Percentiles rank a stretch among this genome's conserved stretches.
Evolutionary conservation across 2,329 filamentous ascomycete species (phyloP).

Genomic region (Phaeosphaeriaceae sp.): DNA sequence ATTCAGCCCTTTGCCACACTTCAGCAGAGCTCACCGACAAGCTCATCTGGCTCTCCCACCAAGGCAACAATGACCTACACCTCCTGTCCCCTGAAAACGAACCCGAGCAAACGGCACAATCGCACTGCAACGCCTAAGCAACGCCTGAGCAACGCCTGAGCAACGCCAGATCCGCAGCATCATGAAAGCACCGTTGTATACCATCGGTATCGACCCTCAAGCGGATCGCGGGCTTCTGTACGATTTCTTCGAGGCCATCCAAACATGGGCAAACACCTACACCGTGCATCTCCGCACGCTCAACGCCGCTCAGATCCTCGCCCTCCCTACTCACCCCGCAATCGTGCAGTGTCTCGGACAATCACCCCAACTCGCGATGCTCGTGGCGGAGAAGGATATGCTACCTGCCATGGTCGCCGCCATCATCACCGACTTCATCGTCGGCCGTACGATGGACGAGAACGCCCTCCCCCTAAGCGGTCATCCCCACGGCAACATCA

Average conservation of each 20-base stretch:
- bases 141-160: too few species aligned
- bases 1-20: not conserved
- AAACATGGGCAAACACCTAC: slow-evolving; percentile 18
- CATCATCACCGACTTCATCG: slow-evolving; percentile 18
- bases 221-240: slow-evolving; percentile 23
- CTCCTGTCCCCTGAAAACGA: not conserved
- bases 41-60: not conserved
- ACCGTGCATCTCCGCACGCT: slow-evolving; percentile 6
- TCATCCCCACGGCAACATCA: slow-evolving; percentile 8
- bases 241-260: slow-evolving; percentile 31
- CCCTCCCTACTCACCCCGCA: slow-evolving; percentile 1
- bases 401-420: slow-evolving; percentile 18
- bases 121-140: slow-evolving; percentile 28
- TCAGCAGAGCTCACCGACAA: not conserved
- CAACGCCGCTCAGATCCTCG: slow-evolving; percentile 4
- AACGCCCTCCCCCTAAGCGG: slow-evolving; percentile 14
- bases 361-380: slow-evolving; percentile 8
- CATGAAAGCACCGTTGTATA: slow-evolving; percentile 16
- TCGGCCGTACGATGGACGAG: slow-evolving; percentile 18
- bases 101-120: slow-evolving; percentile 12
- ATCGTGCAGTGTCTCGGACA: slow-evolving; percentile 5
- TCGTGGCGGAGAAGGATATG: slow-evolving; percentile 18
- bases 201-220: slow-evolving; percentile 26
- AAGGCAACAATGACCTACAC: not conserved
- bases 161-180: slow-evolving; percentile 15